Evolutionary conservation across 2,329 filamentous ascomycete species (phyloP), one percentile per base, ranked within the genome.

Genomic region (Nigrospora oryzae): DNA sequence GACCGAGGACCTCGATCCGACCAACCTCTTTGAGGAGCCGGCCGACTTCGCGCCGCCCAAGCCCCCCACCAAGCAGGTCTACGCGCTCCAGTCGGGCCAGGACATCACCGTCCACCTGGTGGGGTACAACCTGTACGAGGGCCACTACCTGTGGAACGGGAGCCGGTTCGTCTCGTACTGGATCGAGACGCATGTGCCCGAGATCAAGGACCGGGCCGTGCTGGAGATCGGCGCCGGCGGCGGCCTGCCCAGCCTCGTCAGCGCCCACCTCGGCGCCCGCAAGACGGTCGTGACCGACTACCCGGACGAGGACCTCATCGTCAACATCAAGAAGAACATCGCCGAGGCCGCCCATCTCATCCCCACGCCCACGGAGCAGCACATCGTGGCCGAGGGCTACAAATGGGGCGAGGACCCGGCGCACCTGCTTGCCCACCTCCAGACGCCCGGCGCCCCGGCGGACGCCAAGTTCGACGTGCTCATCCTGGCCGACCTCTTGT

Each of bases 91-190:
- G 46, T 79, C 77, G 33, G 86, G 86, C 48, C 62, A 79, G 51
- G 69, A 70, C 28, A 68, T 94, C 52, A 79, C 71, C 42, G 76
- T 95, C 51, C 80, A 86, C 56, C 79, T 96, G 12, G 87, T 95
- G 38, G 90, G 90, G 48, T 83, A 87, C 64, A 91, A 86, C 69
- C 87, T 89, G 19, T 77, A 94, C 13, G 95, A 94, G 79, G 90
- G 88, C 14, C 88, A 96, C 64, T 77, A 86, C 52, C 76, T 96
- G 30, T 97, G 91, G 91, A 94, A 96, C 63, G 90, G 88, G 49
- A 84, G 84, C 48, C 84, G 86, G 50, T 80, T 87, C 35, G 76
- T 91, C 40, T 80, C 89, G 14, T 73, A 81, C 53, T 89, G 89
- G 65, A 80, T 96, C 46, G 88, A 95, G 65, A 68, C 77, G 36